Percentiles rank a stretch among this genome's conserved stretches.
Evolutionary conservation across 768 basidiomycete genomes (phyloP).

Genomic region (Lepiota brunneoincarnata): DNA sequence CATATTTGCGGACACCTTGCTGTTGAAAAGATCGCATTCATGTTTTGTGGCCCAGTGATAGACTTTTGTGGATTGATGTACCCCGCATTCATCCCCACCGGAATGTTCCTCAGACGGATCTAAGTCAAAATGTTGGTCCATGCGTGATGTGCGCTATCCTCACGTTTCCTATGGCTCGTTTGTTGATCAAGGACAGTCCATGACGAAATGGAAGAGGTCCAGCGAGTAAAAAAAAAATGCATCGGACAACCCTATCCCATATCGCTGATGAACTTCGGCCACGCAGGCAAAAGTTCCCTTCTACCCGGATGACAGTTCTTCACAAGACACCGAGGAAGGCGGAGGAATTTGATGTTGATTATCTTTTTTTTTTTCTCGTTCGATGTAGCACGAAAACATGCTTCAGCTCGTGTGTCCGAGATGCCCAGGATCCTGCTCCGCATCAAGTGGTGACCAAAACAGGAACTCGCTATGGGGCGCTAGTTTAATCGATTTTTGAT

Average conservation of each 20-base stretch:
- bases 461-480: not conserved
- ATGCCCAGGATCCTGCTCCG: too few relatives aligned
- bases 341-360: not conserved
- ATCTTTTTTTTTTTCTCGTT: not conserved
- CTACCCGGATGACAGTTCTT: not conserved
- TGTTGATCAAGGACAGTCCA: not conserved
- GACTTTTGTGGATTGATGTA: not conserved
- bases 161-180: not conserved
- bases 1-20: too few relatives aligned
- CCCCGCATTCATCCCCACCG: constrained; percentile 5
- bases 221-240: not conserved
- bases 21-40: not conserved
- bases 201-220: not conserved
- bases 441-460: not conserved
- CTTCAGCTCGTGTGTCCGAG: not conserved
- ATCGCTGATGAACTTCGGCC: not conserved
- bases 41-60: not conserved
- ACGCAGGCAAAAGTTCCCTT: not conserved
- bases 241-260: not conserved
- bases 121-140: constrained; percentile 3
- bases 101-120: constrained; percentile 2
- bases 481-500: not conserved
- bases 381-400: not conserved
- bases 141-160: not conserved
- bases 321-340: not conserved